A percentile compares a stretch with the other conserved stretches of the same genome.
Evolutionary conservation across 163 green algal species (phyloP).

Genomic region (Chlorella variabilis): DNA sequence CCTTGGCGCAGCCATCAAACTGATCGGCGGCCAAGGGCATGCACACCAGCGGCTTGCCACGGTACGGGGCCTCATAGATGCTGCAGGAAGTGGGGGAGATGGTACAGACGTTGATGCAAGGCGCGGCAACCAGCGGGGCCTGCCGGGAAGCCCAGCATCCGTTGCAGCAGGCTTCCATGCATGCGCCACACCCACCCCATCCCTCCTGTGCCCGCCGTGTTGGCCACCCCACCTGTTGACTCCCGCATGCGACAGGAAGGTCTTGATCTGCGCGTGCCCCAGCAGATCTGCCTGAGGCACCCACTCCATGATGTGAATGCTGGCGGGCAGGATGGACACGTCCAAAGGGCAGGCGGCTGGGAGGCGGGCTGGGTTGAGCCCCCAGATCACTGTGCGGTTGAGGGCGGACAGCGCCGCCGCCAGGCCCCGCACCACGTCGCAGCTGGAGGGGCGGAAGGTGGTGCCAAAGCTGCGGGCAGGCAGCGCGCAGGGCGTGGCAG

Average conservation of each 20-base stretch:
- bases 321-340: not conserved
- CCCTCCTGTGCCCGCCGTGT: too few species aligned
- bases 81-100: too few species aligned
- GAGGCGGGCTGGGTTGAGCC: not conserved
- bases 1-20: constrained; percentile 5
- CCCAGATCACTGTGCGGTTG: not conserved
- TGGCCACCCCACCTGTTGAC: not conserved
- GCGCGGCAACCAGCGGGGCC: too few species aligned
- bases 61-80: not conserved
- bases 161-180: too few species aligned
- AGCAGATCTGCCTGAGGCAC: not conserved
- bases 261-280: not conserved
- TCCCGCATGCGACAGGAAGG: not conserved
- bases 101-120: too few species aligned
- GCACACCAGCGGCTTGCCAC: not conserved
- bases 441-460: not conserved
- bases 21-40: not conserved
- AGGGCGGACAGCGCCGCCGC: not conserved
- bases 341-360: not conserved
- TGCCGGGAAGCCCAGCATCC: too few species aligned
- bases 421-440: not conserved
- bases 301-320: not conserved
- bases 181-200: too few species aligned
- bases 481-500: not conserved
- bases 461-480: not conserved